Evolutionary conservation across 176 grass and related monocot genomes (phyloP).

Genomic region (Eragrostis curvula): DNA sequence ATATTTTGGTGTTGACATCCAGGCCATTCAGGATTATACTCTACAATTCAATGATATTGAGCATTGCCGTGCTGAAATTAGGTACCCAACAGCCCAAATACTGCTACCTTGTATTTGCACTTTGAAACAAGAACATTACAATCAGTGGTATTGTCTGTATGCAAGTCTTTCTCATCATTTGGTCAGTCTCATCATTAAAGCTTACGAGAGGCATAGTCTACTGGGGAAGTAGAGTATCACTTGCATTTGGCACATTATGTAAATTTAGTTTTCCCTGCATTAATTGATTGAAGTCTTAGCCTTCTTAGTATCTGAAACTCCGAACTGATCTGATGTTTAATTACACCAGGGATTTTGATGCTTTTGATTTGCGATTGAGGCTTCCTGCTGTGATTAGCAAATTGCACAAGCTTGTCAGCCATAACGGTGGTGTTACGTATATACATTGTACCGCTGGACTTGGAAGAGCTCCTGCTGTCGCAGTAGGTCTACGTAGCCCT

Average conservation of each 20-base stretch:
- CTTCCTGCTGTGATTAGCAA: slow-evolving; percentile 94
- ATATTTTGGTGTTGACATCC: slow-evolving; percentile 93
- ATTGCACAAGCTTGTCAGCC: slow-evolving; percentile 75
- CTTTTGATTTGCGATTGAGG: slow-evolving; percentile 95
- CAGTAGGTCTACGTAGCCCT: slow-evolving; percentile 58
- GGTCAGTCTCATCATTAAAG: neutral
- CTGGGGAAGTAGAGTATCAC: slow-evolving; percentile 6
- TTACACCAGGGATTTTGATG: slow-evolving; percentile 95
- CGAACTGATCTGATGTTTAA: slow-evolving; percentile 33
- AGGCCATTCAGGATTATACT: slow-evolving; percentile 79
- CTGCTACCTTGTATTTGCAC: neutral
- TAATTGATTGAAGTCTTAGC: neutral
- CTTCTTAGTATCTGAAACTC: slow-evolving; percentile 11
- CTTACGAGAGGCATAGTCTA: neutral
- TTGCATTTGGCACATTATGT: neutral
- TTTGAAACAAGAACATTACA: neutral
- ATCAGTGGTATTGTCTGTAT: neutral
- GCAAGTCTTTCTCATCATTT: neutral
- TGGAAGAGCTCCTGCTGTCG: slow-evolving; percentile 93
- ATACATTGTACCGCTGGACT: slow-evolving; percentile 99
- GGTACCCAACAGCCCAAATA: slow-evolving; percentile 44
- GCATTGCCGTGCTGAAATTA: slow-evolving; percentile 91
- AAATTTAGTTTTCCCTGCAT: neutral
- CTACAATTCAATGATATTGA: slow-evolving; percentile 74
- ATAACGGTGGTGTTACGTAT: slow-evolving; percentile 86